Conservation (phyloP, 768 basidiomycete species). For the Pisolithus orientalis region DNA sequence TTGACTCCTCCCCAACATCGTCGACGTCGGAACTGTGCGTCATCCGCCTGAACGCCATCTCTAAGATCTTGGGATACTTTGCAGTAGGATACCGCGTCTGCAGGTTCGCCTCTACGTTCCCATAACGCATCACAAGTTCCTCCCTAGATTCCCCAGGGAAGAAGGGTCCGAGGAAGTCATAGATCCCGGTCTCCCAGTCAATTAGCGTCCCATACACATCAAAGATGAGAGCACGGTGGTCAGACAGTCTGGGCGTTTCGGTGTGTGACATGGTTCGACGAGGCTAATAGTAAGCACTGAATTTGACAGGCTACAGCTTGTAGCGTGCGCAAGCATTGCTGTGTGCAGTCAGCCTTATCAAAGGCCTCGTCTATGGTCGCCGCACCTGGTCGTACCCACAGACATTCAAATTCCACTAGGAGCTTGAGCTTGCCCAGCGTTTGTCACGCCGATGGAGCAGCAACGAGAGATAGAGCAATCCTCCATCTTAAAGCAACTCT, state of each 20-base stretch:
- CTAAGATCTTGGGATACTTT: conserved; percentile 58
- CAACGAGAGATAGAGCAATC: no score
- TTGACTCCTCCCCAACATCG: conserved; percentile 15
- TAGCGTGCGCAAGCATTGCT: no score
- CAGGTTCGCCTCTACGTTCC: conserved; percentile 47
- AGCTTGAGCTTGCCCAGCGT: no score
- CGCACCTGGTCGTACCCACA: no score
- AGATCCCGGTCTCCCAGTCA: conserved; percentile 72
- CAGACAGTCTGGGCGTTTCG: conserved; percentile 9
- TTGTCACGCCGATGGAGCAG: no score
- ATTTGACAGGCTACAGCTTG: no score
- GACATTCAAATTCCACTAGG: no score
- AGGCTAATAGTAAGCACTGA: no score
- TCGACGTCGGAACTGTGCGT: conserved; percentile 31
- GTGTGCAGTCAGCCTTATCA: conserved; percentile 16
- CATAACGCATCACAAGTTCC: conserved; percentile 48
- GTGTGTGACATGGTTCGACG: neutral
- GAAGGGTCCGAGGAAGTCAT: conserved; percentile 35
- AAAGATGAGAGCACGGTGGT: conserved; percentile 46
- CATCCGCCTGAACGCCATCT: conserved; percentile 31
- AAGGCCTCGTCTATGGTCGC: no score
- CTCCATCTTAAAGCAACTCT: no score
- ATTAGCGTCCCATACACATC: conserved; percentile 76
- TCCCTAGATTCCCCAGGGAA: conserved; percentile 14
- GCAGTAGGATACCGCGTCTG: conserved; percentile 51